phyloP scores from a whole-genome alignment of 75 land plant species.

The Cryptomeria japonica region DNA sequence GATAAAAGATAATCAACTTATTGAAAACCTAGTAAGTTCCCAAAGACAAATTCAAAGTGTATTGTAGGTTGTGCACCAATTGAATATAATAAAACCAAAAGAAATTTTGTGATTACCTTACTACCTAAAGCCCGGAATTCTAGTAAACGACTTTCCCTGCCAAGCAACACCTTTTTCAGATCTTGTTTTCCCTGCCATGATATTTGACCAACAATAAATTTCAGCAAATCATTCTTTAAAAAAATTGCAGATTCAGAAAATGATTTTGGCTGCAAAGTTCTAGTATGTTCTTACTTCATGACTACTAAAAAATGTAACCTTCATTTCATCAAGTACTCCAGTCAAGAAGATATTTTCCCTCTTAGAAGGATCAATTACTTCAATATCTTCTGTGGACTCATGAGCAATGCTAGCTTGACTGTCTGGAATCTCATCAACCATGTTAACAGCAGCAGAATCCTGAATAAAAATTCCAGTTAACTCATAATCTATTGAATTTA shows the following conservation, averaged over 20 bases:
- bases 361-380: slow-evolving; percentile 17
- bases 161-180: slow-evolving; percentile 56
- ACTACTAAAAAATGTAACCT: slow-evolving; percentile 57
- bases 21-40: background rate
- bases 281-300: slow-evolving; percentile 26
- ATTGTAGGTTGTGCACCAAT: background rate
- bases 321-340: slow-evolving; percentile 92
- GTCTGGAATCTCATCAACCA: slow-evolving; percentile 41
- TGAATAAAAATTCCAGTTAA: slow-evolving; percentile 30
- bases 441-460: slow-evolving; percentile 59
- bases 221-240: background rate
- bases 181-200: slow-evolving; percentile 38
- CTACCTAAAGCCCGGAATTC: slow-evolving; percentile 95
- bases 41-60: background rate
- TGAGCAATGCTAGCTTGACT: slow-evolving; percentile 24
- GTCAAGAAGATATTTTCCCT: slow-evolving; percentile 76
- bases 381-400: slow-evolving; percentile 23
- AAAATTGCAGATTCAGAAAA: background rate
- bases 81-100: background rate
- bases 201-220: background rate
- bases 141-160: slow-evolving; percentile 62
- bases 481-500: background rate
- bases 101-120: slow-evolving; percentile 45
- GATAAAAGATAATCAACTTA: slow-evolving; percentile 3
- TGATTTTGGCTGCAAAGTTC: background rate